Base-by-base conservation (phyloP, 2,329 filamentous ascomycete genomes). In the Cladosporium velox region DNA sequence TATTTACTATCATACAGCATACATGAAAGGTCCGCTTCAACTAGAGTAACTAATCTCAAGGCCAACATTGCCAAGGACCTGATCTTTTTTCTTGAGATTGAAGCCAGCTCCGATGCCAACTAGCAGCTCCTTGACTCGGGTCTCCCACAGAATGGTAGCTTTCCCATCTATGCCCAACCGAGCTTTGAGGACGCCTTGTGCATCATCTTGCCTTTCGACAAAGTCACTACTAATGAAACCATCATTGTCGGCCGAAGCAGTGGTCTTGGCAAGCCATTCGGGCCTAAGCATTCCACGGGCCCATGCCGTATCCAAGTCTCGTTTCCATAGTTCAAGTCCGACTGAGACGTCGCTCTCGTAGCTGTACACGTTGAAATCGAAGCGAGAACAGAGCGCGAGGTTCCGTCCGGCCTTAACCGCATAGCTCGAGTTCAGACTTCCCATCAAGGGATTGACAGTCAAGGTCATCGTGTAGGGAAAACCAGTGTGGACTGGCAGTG, bases 291-390 rank as follows among this genome's bases (percentile, higher is more conserved):
- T 76, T 65, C 79, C 79, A 58, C 78, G 77, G 51, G 79, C 79
- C 77, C 81, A 82, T 32, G 80, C 80, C 62, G 80, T 77, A 70
- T 77, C 79, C 68, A 75, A 76, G 59, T 74, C 73, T 2, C 65
- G 38, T 41, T 71, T 67, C 94, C 95, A 99, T 52, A 98, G 82
- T 80, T 99, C 95, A 81, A 92, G 91, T 15, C 95, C 95, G 28
- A 98, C 86, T 30, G 93, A 90, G 83, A 97, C 90, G 66, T 95
- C 91, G 75, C 92, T 97, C 81, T 99, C 95, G 81, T 97, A 99
- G 76, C 92, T 97, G 80, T 97, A 98, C 59, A 97, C 91, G 74
- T 99, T 99, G 80, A 99, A 99, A 75, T 96, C 93, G 80, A 98
- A 94, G 59, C 91, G 88, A 26, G 93, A 96, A 69, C 93, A 95